Evolutionary conservation across 2,329 filamentous ascomycete species (phyloP).

Genomic region (Chlorencoelia australis): DNA sequence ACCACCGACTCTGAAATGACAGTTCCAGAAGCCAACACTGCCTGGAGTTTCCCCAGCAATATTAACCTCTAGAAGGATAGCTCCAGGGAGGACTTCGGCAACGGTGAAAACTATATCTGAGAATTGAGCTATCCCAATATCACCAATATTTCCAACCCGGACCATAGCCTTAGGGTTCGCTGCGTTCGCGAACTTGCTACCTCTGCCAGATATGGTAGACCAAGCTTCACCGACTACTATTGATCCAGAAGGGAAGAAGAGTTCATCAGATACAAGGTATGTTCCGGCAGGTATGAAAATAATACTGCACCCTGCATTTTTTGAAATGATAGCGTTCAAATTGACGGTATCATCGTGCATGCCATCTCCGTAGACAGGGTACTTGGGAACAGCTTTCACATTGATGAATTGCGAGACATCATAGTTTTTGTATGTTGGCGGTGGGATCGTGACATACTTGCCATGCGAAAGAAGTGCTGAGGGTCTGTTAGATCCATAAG

Average conservation of each 20-base stretch:
- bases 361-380: slow-evolving; percentile 36
- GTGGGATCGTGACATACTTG: slow-evolving; percentile 32
- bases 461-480: slow-evolving; percentile 25
- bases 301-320: slow-evolving; percentile 27
- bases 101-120: slow-evolving; percentile 32
- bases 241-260: slow-evolving; percentile 33
- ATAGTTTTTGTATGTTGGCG: slow-evolving; percentile 35
- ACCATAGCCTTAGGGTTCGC: slow-evolving; percentile 35
- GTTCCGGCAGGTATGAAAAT: slow-evolving; percentile 45
- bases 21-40: slow-evolving; percentile 26
- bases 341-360: slow-evolving; percentile 71
- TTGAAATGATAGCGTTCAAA: slow-evolving; percentile 1
- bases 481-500: background rate
- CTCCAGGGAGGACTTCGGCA: slow-evolving; percentile 29
- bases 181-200: slow-evolving; percentile 33
- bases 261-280: slow-evolving; percentile 39
- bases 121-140: slow-evolving; percentile 35
- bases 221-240: slow-evolving; percentile 30
- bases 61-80: slow-evolving; percentile 32
- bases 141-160: slow-evolving; percentile 29
- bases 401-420: slow-evolving; percentile 31
- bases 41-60: slow-evolving; percentile 24
- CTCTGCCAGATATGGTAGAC: slow-evolving; percentile 30
- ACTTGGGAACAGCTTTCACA: slow-evolving; percentile 23
- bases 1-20: slow-evolving; percentile 31